These are phyloP conservation scores for Beauveria scarabaeidicola DNA, from an alignment of 2,329 filamentous ascomycete species.

Conservation along the genomic window DNA sequence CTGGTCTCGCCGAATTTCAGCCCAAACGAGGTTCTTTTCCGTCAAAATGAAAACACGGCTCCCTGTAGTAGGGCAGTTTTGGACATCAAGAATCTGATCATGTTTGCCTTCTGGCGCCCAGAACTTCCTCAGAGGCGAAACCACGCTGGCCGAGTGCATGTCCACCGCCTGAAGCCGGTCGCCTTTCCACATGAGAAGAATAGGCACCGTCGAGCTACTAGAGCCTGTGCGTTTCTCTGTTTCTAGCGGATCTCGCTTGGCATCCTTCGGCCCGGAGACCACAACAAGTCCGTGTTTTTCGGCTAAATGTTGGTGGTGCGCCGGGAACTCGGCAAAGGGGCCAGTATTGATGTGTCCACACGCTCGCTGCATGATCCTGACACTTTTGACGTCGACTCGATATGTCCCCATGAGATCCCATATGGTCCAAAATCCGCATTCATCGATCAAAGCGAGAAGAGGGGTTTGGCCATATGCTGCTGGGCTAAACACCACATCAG, in stretches of 20 bases:
- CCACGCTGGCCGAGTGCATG: constrained; percentile 23
- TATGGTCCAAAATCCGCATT: constrained; percentile 56
- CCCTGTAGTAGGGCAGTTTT: not conserved
- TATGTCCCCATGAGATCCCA: constrained; percentile 47
- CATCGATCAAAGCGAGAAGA: constrained; percentile 59
- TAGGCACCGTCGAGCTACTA: not conserved
- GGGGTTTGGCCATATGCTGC: constrained; percentile 36
- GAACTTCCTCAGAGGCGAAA: constrained; percentile 10
- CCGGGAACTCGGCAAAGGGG: constrained; percentile 25
- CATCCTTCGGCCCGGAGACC: constrained; percentile 17
- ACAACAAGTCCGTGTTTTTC: constrained; percentile 36
- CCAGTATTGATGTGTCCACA: constrained; percentile 38
- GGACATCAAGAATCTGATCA: not conserved
- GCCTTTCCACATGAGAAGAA: constrained; percentile 30
- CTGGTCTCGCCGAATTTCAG: not conserved
- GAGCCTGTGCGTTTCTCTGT: constrained; percentile 9
- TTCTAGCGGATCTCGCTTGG: not conserved
- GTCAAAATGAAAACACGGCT: constrained; percentile 10
- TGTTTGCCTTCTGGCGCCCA: not conserved
- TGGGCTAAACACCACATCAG: constrained; percentile 59
- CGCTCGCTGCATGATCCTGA: constrained; percentile 25
- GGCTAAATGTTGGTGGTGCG: constrained; percentile 19
- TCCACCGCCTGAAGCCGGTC: constrained; percentile 28
- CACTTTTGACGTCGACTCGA: constrained; percentile 24
- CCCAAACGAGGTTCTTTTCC: constrained; percentile 3